Percentiles rank a stretch among this genome's conserved stretches.
phyloP scores from a whole-genome alignment of 2,329 filamentous ascomycete genomes.

The Penicillium janthinellum region DNA sequence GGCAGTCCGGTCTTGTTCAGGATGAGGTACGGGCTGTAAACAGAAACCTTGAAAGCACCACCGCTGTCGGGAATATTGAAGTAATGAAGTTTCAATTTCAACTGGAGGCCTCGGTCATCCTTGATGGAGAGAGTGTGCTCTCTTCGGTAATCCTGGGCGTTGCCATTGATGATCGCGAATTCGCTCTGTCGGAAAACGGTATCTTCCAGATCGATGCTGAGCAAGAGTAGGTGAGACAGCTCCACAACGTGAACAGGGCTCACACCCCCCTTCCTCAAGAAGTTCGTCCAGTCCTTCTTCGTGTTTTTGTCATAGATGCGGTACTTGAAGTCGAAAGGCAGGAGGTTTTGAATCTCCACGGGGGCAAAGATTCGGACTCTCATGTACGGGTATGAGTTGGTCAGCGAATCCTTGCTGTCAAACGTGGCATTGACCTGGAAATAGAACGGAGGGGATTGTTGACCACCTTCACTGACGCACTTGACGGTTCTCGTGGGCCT shows the following conservation, averaged over 20 bases:
- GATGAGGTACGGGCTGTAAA: constrained; percentile 93
- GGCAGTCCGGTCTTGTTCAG: constrained; percentile 93
- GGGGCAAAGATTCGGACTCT: constrained; percentile 87
- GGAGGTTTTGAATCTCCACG: constrained; percentile 87
- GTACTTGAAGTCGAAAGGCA: constrained; percentile 99
- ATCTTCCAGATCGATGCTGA: constrained; percentile 96
- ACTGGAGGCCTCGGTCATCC: constrained; percentile 75
- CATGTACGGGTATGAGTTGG: constrained; percentile 91
- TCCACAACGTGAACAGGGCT: constrained; percentile 98
- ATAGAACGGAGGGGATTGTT: constrained; percentile 80
- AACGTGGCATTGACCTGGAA: constrained; percentile 91
- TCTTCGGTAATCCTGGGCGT: constrained; percentile 80
- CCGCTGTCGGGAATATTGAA: constrained; percentile 87
- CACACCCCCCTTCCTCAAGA: constrained; percentile 91
- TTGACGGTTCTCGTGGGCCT: constrained; percentile 82
- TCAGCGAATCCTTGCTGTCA: constrained; percentile 80
- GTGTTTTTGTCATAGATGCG: constrained; percentile 98
- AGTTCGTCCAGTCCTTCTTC: constrained; percentile 98
- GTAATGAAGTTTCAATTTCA: constrained; percentile 88
- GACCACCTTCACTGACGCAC: constrained; percentile 81
- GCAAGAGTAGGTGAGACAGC: constrained; percentile 84
- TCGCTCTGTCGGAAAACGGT: constrained; percentile 93
- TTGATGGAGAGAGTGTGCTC: constrained; percentile 80
- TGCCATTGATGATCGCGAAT: constrained; percentile 95
- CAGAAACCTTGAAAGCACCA: constrained; percentile 91